Evolutionary conservation across 192 early-diverging fungal species (phyloP).

Genomic region (Irineochytrium annulatum): DNA sequence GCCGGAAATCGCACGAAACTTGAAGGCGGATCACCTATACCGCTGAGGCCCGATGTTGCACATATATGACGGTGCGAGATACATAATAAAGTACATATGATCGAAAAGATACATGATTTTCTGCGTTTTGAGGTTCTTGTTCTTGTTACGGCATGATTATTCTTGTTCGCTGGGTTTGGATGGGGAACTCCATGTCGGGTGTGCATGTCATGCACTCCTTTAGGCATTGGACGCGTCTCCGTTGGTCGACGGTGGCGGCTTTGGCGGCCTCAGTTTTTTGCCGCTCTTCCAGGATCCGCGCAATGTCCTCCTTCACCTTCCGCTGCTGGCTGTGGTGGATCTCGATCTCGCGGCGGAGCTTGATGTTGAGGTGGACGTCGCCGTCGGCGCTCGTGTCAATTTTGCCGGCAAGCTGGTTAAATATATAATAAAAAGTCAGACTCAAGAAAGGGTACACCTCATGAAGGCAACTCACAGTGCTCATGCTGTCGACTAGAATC

Average conservation of each 20-base stretch:
- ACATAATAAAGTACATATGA: too few relatives aligned
- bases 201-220: constrained; percentile 24
- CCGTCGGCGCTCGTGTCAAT: constrained; percentile 6
- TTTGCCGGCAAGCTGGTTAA: constrained; percentile 1
- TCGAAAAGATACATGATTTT: too few relatives aligned
- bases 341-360: constrained; percentile 13
- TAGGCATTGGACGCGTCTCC: constrained; percentile 12
- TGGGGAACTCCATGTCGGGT: constrained; percentile 28
- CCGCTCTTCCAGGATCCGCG: constrained; percentile 2
- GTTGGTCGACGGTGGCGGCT: background rate
- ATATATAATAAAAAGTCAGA: too few relatives aligned
- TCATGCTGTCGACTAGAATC: constrained; percentile 19
- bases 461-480: constrained; percentile 1
- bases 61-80: background rate
- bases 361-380: constrained; percentile 14
- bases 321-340: constrained; percentile 6
- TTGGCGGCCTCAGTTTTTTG: background rate
- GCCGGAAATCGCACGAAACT: constrained; percentile 50
- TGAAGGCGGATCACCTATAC: constrained; percentile 52
- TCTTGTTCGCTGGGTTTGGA: too few relatives aligned
- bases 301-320: constrained; percentile 10
- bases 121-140: too few relatives aligned
- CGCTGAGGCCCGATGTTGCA: constrained; percentile 17
- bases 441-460: too few relatives aligned
- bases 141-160: too few relatives aligned